These are phyloP conservation scores for Fusarium chaquense DNA, from an alignment of 2,329 filamentous ascomycete species.

Conservation along the genomic window DNA sequence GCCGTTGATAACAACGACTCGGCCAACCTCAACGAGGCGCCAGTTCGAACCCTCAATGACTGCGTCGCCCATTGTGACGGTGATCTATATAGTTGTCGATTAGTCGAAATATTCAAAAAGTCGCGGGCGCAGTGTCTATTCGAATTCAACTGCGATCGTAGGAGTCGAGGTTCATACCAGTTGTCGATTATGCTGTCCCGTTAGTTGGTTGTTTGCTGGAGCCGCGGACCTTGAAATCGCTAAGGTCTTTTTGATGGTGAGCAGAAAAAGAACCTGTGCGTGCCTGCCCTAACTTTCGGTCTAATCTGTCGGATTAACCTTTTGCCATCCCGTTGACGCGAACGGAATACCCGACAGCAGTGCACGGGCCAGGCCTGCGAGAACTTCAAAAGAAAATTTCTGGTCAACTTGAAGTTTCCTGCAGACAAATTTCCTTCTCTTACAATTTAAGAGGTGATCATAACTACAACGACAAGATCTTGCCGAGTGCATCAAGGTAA, in stretches of 20 bases:
- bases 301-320: constrained; percentile 46
- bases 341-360: not conserved
- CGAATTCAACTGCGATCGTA: constrained; percentile 45
- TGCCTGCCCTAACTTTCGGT: constrained; percentile 52
- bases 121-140: constrained; percentile 43
- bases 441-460: constrained; percentile 40
- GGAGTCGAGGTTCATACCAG: constrained; percentile 54
- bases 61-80: constrained; percentile 84
- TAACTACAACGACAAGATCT: not conserved
- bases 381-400: constrained; percentile 49
- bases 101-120: constrained; percentile 50
- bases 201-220: constrained; percentile 55
- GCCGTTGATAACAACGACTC: constrained; percentile 89
- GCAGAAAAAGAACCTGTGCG: constrained; percentile 56
- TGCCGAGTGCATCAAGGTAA: constrained; percentile 48
- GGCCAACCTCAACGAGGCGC: constrained; percentile 98
- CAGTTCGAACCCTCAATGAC: constrained; percentile 85
- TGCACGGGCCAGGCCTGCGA: constrained; percentile 39
- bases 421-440: constrained; percentile 11
- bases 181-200: constrained; percentile 56
- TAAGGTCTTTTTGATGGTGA: constrained; percentile 58
- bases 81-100: constrained; percentile 60
- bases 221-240: constrained; percentile 54
- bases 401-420: not conserved
- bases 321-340: constrained; percentile 41